Percentiles rank a stretch among this genome's conserved stretches.
These are phyloP conservation scores for Yarrowia osloensis DNA, from an alignment of 805 yeast species.

Conservation along the genomic window DNA sequence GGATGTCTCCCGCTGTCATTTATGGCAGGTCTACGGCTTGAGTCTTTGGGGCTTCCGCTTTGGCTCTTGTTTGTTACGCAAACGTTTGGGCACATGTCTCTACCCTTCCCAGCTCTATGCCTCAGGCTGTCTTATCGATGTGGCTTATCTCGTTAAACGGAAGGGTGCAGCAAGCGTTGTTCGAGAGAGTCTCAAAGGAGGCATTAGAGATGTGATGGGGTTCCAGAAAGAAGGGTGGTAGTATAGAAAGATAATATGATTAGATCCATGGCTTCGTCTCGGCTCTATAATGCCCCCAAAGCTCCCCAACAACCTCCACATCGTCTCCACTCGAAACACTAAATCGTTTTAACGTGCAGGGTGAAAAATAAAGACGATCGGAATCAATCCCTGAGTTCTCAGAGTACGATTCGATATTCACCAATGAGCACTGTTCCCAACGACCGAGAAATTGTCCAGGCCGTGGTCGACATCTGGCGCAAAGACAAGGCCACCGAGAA, in stretches of 20 bases:
- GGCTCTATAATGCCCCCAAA: not conserved
- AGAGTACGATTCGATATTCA: not conserved
- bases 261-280: not conserved
- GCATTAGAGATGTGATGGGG: not conserved
- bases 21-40: not conserved
- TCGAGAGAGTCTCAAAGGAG: not conserved
- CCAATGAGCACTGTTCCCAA: slow-evolving; percentile 47
- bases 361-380: not conserved
- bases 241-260: not conserved
- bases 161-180: not conserved
- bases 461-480: slow-evolving; percentile 67
- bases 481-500: slow-evolving; percentile 63
- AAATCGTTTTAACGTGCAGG: not conserved
- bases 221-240: not conserved
- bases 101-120: too few relatives aligned
- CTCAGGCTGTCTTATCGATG: not conserved
- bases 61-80: too few relatives aligned
- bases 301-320: not conserved
- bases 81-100: too few relatives aligned
- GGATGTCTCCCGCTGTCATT: not conserved
- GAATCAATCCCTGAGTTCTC: not conserved
- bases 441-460: slow-evolving; percentile 59
- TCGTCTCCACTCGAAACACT: not conserved
- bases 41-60: not conserved
- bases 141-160: not conserved